phyloP scores from a whole-genome alignment of 2,329 filamentous ascomycete species.

The Colletotrichum sublineola region DNA sequence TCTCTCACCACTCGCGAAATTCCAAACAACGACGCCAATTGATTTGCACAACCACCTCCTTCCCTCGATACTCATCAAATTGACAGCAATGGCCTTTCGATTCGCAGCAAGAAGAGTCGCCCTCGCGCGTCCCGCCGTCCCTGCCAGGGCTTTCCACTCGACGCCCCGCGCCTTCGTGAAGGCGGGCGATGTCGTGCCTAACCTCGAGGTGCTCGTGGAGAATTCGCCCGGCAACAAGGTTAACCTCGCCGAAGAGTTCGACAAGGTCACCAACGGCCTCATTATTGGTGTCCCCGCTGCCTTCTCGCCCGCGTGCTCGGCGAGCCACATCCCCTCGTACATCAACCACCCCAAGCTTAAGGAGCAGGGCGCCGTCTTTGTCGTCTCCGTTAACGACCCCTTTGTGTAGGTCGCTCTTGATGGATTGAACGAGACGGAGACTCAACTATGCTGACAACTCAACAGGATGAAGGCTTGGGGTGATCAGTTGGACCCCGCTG shows the following conservation, averaged over 20 bases:
- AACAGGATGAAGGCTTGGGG: constrained; percentile 92
- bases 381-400: constrained; percentile 92
- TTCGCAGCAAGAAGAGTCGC: constrained; percentile 51
- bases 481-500: constrained; percentile 79
- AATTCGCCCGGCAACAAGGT: constrained; percentile 92
- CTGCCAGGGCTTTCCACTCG: constrained; percentile 70
- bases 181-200: constrained; percentile 83
- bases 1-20: background rate
- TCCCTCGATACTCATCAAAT: constrained; percentile 5
- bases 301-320: constrained; percentile 72
- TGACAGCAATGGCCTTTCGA: constrained; percentile 54
- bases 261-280: constrained; percentile 75
- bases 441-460: constrained; percentile 33
- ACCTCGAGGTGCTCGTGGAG: constrained; percentile 83
- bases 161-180: constrained; percentile 75
- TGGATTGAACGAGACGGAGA: background rate
- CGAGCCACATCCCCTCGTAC: constrained; percentile 85
- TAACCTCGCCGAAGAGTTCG: constrained; percentile 83
- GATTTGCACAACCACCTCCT: background rate
- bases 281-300: constrained; percentile 89
- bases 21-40: constrained; percentile 1
- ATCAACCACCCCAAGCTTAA: constrained; percentile 84
- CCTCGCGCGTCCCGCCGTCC: constrained; percentile 48
- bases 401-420: constrained; percentile 79
- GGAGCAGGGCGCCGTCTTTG: constrained; percentile 86